phyloP scores from a whole-genome alignment of 1,284 basidiomycete species.

The Sphagnurus paluster region DNA sequence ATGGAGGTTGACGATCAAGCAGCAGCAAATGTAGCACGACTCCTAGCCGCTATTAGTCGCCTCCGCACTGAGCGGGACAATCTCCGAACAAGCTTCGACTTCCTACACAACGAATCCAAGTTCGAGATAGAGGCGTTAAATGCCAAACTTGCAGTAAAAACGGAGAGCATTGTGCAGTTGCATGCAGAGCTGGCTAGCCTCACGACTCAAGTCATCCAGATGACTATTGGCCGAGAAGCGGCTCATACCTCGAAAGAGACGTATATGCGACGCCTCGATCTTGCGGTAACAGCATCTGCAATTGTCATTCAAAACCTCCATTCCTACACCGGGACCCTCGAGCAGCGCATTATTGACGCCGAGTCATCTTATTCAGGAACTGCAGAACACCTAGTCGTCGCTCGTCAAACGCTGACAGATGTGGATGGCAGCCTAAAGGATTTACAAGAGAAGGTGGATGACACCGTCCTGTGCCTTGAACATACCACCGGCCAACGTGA shows the following conservation, averaged over 20 bases:
- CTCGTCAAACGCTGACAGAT: conserved; percentile 20
- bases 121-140: conserved; percentile 66
- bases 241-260: conserved; percentile 17
- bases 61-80: conserved; percentile 71
- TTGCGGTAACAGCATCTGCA: conserved; percentile 30
- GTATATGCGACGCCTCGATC: conserved; percentile 31
- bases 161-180: conserved; percentile 26
- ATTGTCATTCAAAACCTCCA: conserved; percentile 39
- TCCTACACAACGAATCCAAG: conserved; percentile 68
- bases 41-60: conserved; percentile 63
- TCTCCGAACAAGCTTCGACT: conserved; percentile 67
- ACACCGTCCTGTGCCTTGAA: conserved; percentile 35
- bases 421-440: conserved; percentile 24
- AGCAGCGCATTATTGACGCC: conserved; percentile 1
- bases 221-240: conserved; percentile 17
- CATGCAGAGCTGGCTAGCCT: conserved; percentile 29
- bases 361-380: conserved; percentile 3
- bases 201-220: conserved; percentile 24
- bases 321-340: conserved; percentile 11
- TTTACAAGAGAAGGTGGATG: conserved; percentile 31
- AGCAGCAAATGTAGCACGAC: conserved; percentile 47
- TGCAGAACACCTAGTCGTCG: conserved; percentile 12
- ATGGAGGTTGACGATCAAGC: conserved; percentile 31
- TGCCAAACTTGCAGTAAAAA: conserved; percentile 39
- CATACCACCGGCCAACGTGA: conserved; percentile 34